These are phyloP conservation scores for Blastobotrys parvus DNA, from an alignment of 805 yeast genomes.

Conservation along the genomic window DNA sequence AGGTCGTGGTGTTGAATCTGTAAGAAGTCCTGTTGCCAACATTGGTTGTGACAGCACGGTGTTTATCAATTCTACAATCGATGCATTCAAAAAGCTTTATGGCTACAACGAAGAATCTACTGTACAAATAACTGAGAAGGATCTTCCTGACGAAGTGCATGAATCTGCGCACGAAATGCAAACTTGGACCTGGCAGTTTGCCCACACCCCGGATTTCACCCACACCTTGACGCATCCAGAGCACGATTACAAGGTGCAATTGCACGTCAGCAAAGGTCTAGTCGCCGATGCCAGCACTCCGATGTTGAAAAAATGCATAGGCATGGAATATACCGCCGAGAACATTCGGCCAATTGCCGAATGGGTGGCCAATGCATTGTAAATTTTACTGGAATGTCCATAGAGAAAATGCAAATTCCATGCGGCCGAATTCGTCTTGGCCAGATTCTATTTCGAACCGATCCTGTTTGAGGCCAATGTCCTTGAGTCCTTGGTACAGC, in stretches of 20 bases:
- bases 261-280: slow-evolving; percentile 46
- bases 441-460: slow-evolving; percentile 50
- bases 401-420: slow-evolving; percentile 33
- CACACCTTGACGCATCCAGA: slow-evolving; percentile 36
- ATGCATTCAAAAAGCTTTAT: slow-evolving; percentile 34
- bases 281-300: neutral
- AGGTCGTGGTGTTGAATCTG: slow-evolving; percentile 60
- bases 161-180: slow-evolving; percentile 32
- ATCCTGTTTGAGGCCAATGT: slow-evolving; percentile 26
- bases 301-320: neutral
- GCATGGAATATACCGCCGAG: neutral
- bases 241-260: slow-evolving; percentile 28
- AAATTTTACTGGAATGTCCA: neutral
- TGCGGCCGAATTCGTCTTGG: slow-evolving; percentile 77
- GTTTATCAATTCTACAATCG: slow-evolving; percentile 38
- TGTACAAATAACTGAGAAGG: slow-evolving; percentile 5
- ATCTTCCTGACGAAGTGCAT: slow-evolving; percentile 11
- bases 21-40: slow-evolving; percentile 72
- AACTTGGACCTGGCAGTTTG: slow-evolving; percentile 69
- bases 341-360: neutral
- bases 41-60: slow-evolving; percentile 38
- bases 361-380: neutral
- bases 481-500: slow-evolving; percentile 48
- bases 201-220: slow-evolving; percentile 66
- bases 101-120: slow-evolving; percentile 5